Evolutionary conservation across 2,329 filamentous ascomycete species (phyloP).

Genomic region (Didymella glomerata): DNA sequence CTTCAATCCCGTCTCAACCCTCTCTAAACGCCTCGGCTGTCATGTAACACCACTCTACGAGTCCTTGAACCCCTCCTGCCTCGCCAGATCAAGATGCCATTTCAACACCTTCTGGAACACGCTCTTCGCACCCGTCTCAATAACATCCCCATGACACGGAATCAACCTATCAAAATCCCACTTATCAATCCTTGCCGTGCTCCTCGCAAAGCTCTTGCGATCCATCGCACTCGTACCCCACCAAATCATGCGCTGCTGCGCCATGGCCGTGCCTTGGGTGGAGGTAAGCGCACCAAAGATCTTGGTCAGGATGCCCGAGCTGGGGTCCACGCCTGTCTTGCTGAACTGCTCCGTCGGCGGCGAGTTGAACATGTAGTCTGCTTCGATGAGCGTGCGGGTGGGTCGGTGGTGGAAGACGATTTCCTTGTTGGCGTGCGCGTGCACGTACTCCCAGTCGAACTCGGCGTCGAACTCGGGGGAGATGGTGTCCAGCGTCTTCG

Average conservation of each 20-base stretch:
- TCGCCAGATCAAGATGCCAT: constrained; percentile 73
- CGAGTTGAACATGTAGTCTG: constrained; percentile 91
- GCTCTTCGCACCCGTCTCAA: constrained; percentile 77
- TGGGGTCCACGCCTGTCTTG: constrained; percentile 63
- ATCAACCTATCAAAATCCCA: constrained; percentile 91
- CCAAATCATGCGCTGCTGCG: constrained; percentile 84
- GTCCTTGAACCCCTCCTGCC: constrained; percentile 28
- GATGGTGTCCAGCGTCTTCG: constrained; percentile 59
- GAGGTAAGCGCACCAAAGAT: constrained; percentile 66
- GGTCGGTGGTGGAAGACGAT: constrained; percentile 87
- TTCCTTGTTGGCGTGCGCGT: constrained; percentile 83
- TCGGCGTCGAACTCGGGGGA: constrained; percentile 83
- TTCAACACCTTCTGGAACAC: constrained; percentile 80
- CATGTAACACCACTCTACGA: background rate
- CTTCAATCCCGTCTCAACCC: background rate
- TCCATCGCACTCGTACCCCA: constrained; percentile 71
- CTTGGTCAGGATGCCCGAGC: constrained; percentile 66
- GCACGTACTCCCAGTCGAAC: constrained; percentile 84
- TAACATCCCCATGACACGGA: constrained; percentile 91
- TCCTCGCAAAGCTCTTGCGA: constrained; percentile 73
- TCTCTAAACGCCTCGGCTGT: background rate
- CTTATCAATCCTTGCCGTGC: constrained; percentile 70
- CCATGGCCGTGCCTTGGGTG: constrained; percentile 66
- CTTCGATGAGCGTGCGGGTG: constrained; percentile 80
- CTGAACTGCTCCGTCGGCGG: constrained; percentile 83